A percentile compares a stretch with the other conserved stretches of the same genome.
Evolutionary conservation across 2,329 filamentous ascomycete genomes (phyloP).

Genomic region (Graphiopsis chlorocephala): DNA sequence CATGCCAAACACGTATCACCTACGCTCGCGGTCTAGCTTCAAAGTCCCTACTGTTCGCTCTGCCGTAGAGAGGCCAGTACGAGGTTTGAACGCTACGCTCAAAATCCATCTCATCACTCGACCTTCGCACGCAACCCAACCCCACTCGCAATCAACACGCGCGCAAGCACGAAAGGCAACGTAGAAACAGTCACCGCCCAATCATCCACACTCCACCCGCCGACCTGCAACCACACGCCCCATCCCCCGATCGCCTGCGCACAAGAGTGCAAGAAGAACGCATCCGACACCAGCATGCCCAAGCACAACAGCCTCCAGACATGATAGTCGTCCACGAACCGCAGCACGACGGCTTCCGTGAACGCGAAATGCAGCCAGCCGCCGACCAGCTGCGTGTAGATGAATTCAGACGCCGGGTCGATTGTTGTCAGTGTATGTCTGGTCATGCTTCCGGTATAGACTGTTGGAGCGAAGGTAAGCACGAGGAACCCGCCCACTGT

Average conservation of each 20-base stretch:
- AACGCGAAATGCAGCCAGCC: constrained; percentile 32
- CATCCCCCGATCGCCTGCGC: constrained; percentile 31
- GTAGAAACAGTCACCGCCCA: constrained; percentile 29
- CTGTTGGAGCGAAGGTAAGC: constrained; percentile 21
- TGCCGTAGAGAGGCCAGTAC: too few relatives aligned
- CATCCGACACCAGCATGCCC: constrained; percentile 29
- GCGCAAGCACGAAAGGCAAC: constrained; percentile 30
- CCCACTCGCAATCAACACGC: constrained; percentile 27
- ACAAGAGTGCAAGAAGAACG: constrained; percentile 27
- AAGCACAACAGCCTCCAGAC: constrained; percentile 30
- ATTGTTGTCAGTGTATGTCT: constrained; percentile 23
- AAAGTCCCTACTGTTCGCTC: too few relatives aligned
- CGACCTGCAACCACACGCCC: constrained; percentile 22
- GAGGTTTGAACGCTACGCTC: too few relatives aligned
- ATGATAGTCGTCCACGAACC: constrained; percentile 30
- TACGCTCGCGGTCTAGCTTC: too few relatives aligned
- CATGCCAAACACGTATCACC: background rate
- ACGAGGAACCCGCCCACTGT: constrained; percentile 27
- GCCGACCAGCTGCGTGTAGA: constrained; percentile 31
- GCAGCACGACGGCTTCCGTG: constrained; percentile 28
- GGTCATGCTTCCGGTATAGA: constrained; percentile 26
- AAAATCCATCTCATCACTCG: constrained; percentile 1
- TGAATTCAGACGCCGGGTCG: constrained; percentile 25
- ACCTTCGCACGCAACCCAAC: constrained; percentile 25
- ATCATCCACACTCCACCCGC: constrained; percentile 28